phyloP scores from a whole-genome alignment of 805 yeast species.

The Gaillardinia entomophila region DNA sequence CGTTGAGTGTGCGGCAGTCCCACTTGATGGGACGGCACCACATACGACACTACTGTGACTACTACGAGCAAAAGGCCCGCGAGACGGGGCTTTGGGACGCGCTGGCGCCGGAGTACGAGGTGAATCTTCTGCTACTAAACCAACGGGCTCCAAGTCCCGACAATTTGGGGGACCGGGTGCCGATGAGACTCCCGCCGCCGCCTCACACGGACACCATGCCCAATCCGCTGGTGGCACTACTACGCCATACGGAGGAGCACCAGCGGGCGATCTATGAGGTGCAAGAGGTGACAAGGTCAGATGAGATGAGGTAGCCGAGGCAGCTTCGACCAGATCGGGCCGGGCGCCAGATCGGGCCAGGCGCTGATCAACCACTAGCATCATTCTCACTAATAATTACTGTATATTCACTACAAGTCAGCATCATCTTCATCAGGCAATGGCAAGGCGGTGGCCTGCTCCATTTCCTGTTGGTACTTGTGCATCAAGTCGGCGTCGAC shows the following conservation, averaged over 20 bases:
- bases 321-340: no score
- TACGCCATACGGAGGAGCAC: slow-evolving; percentile 3
- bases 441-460: slow-evolving; percentile 98
- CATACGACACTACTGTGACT: slow-evolving; percentile 62
- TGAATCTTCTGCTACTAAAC: slow-evolving; percentile 29
- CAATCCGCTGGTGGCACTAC: slow-evolving; percentile 29
- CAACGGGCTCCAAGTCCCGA: slow-evolving; percentile 22
- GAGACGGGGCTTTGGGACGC: slow-evolving; percentile 28
- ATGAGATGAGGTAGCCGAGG: no score
- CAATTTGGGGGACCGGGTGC: slow-evolving; percentile 13
- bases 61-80: slow-evolving; percentile 49
- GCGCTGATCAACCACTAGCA: no score
- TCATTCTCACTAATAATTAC: no score
- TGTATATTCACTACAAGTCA: slow-evolving; percentile 62
- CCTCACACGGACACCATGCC: slow-evolving; percentile 26
- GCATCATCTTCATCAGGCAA: slow-evolving; percentile 99
- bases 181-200: slow-evolving; percentile 23
- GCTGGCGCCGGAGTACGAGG: slow-evolving; percentile 26
- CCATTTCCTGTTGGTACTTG: slow-evolving; percentile 99
- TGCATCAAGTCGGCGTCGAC: slow-evolving; percentile 96
- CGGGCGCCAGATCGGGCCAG: no score
- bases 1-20: slow-evolving; percentile 77
- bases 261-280: not conserved
- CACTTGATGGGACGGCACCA: slow-evolving; percentile 78
- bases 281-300: no score